Evolutionary conservation across 1,284 basidiomycete genomes (phyloP).

Genomic region (Melampsora larici-populina): DNA sequence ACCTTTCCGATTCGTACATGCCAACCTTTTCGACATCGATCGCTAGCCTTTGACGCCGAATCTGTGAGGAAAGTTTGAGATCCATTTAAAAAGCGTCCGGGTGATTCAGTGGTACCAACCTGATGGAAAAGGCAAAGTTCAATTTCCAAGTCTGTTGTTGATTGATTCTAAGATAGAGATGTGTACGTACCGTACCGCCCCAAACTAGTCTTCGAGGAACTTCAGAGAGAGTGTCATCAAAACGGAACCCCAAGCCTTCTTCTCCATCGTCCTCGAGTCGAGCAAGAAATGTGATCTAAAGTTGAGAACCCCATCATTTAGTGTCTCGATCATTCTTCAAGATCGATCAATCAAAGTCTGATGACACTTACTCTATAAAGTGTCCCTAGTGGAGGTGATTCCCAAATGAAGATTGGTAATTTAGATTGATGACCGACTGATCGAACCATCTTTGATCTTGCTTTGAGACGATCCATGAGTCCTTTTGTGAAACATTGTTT

Average conservation of each 20-base stretch:
- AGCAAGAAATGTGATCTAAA: constrained; percentile 30
- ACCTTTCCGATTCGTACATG: constrained; percentile 29
- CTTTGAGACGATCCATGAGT: constrained; percentile 20
- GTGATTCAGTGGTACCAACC: constrained; percentile 27
- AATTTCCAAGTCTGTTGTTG: background rate
- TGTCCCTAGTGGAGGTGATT: constrained; percentile 20
- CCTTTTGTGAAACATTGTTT: constrained; percentile 21
- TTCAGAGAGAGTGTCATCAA: constrained; percentile 30
- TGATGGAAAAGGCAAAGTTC: background rate
- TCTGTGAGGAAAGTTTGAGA: constrained; percentile 22
- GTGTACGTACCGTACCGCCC: constrained; percentile 11
- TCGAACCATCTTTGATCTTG: background rate
- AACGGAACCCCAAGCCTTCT: constrained; percentile 24
- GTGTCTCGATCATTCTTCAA: constrained; percentile 3
- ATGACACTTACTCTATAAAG: constrained; percentile 1
- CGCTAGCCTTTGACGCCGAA: constrained; percentile 12
- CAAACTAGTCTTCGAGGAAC: constrained; percentile 16
- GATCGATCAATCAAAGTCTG: background rate
- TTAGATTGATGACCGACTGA: background rate
- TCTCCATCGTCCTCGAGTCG: constrained; percentile 22
- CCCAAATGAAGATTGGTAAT: constrained; percentile 25
- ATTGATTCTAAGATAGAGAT: background rate
- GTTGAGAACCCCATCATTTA: background rate
- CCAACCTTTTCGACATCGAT: constrained; percentile 32
- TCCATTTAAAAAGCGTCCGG: constrained; percentile 27